A percentile compares a stretch with the other conserved stretches of the same genome.
Evolutionary conservation across 768 basidiomycete genomes (phyloP).

Genomic region (Trametes meyenii): DNA sequence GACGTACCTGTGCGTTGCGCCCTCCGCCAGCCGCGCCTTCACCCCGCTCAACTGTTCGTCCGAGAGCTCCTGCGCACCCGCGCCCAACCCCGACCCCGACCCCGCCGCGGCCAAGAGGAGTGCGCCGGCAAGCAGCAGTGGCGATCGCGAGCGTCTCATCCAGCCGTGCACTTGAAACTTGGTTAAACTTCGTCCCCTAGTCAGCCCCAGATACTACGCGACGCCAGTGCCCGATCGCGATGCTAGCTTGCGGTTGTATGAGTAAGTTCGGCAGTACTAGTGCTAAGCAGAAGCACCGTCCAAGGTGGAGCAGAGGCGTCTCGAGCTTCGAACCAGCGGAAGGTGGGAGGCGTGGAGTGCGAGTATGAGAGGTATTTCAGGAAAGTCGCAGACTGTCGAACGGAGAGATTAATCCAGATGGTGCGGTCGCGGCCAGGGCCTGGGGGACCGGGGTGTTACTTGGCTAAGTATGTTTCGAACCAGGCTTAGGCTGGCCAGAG

Average conservation of each 20-base stretch:
- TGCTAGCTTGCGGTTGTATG: no score
- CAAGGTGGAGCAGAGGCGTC: no score
- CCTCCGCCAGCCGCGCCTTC: constrained; percentile 40
- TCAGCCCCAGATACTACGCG: no score
- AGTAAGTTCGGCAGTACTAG: no score
- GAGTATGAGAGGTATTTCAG: constrained; percentile 3
- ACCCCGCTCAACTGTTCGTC: constrained; percentile 41
- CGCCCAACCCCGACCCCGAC: background rate
- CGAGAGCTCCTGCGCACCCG: constrained; percentile 39
- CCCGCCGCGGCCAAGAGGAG: background rate
- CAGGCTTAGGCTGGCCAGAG: no score
- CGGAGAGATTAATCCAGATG: no score
- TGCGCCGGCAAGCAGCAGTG: constrained; percentile 6
- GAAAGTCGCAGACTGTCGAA: background rate
- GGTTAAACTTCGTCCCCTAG: no score
- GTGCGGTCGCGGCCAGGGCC: constrained; percentile 4
- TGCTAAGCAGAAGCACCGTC: no score
- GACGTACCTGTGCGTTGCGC: constrained; percentile 45
- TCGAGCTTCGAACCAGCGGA: background rate
- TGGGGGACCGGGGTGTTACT: constrained; percentile 6
- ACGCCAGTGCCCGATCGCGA: no score
- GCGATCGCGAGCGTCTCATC: background rate
- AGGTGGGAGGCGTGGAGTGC: background rate
- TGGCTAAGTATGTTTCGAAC: no score
- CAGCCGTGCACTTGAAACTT: no score